phyloP scores from a whole-genome alignment of 73 alveolate species.

The Loxodes magnus region DNA sequence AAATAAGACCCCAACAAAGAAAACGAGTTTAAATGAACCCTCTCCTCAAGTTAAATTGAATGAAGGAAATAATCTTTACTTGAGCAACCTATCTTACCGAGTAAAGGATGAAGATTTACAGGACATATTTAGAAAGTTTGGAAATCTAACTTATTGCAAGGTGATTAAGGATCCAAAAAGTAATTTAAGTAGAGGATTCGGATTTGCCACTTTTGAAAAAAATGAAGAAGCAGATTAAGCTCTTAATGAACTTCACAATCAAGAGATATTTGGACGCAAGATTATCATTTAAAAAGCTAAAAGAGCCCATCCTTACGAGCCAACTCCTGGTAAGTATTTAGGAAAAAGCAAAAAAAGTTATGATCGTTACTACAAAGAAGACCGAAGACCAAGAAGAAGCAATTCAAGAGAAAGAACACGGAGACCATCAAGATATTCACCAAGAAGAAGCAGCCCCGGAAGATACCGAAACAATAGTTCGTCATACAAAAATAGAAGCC shows the following conservation, averaged over 20 bases:
- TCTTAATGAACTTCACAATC: neutral
- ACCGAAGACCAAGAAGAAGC: conserved; percentile 1
- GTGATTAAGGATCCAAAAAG: conserved; percentile 4
- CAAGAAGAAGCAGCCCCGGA: conserved; percentile 3
- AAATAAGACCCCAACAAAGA: too few species aligned
- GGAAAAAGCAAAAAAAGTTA: conserved; percentile 3
- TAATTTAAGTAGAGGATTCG: conserved; percentile 4
- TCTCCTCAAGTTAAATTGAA: too few species aligned
- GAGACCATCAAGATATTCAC: neutral
- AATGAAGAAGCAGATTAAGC: conserved; percentile 14
- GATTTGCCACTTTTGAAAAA: conserved; percentile 11
- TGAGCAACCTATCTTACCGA: conserved; percentile 2
- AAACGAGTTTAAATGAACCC: too few species aligned
- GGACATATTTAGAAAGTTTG: neutral
- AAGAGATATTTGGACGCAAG: conserved; percentile 2
- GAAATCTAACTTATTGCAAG: conserved; percentile 3
- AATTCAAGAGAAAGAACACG: neutral
- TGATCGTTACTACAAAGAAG: neutral
- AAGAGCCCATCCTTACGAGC: conserved; percentile 2
- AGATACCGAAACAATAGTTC: conserved; percentile 1
- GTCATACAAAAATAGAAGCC: too few species aligned
- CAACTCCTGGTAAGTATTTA: conserved; percentile 15
- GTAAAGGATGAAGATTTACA: conserved; percentile 7
- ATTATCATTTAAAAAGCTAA: neutral
- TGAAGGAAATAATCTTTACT: conserved; percentile 4